Percentiles rank a stretch among this genome's conserved stretches.
Conservation (phyloP, 495 filamentous ascomycete genomes). For the Aspergillus leporis region DNA sequence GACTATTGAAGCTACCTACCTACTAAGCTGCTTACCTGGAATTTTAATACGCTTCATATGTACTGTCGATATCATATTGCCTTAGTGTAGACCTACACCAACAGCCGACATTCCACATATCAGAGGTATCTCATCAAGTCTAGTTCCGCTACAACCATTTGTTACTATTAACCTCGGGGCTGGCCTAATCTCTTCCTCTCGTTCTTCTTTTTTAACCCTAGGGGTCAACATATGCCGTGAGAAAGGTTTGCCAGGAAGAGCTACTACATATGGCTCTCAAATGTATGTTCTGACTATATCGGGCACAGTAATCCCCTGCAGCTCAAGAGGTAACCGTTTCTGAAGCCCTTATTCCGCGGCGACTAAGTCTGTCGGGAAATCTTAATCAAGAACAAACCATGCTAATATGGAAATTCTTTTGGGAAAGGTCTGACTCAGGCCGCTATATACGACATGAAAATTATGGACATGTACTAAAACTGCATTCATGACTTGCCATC, state of each 20-base stretch:
- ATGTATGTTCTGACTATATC: too few species aligned
- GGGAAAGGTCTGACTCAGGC: background rate
- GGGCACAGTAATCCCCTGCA: too few species aligned
- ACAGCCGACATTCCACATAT: background rate
- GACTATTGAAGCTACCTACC: constrained; percentile 4
- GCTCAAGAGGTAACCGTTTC: too few species aligned
- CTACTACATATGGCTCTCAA: too few species aligned
- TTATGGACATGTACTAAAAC: background rate
- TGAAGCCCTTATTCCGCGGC: too few species aligned
- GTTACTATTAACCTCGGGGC: too few species aligned
- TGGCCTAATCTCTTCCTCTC: too few species aligned
- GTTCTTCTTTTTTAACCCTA: too few species aligned
- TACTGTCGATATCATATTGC: background rate
- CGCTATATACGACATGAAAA: background rate
- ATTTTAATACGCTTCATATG: background rate
- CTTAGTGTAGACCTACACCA: background rate
- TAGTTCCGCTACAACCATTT: too few species aligned
- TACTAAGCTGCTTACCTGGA: background rate
- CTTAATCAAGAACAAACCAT: background rate
- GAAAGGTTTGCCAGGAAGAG: too few species aligned
- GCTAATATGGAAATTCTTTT: background rate
- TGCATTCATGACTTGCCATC: background rate
- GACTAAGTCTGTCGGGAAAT: background rate
- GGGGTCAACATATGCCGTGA: too few species aligned
- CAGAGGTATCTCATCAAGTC: too few species aligned